phyloP scores from a whole-genome alignment of 257 asterid species.

The Primulina tabacum region DNA sequence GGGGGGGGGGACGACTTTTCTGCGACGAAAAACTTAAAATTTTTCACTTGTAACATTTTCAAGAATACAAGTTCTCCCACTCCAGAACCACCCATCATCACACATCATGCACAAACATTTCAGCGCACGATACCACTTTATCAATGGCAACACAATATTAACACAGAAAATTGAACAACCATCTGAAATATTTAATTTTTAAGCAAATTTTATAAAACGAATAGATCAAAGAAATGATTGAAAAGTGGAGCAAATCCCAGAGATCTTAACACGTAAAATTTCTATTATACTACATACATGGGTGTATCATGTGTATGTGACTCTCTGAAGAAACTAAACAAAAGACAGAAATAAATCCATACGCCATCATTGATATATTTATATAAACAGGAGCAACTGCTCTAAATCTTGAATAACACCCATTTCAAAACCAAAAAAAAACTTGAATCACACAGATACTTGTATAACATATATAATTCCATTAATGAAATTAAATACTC shows the following conservation, averaged over 20 bases:
- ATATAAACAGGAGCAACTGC: not conserved
- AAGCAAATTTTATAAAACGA: not conserved
- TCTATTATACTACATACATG: no score
- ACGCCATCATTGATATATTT: not conserved
- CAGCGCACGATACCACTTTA: not conserved
- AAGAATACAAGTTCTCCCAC: not conserved
- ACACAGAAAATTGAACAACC: not conserved
- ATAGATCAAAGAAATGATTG: not conserved
- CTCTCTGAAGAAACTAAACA: not conserved
- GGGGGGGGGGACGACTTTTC: no score
- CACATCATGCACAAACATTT: not conserved
- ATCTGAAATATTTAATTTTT: not conserved
- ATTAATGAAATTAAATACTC: constrained; percentile 18
- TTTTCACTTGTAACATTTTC: not conserved
- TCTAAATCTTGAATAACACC: not conserved
- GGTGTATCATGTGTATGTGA: no score
- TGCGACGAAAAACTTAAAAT: not conserved
- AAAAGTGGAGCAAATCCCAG: not conserved
- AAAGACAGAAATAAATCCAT: not conserved
- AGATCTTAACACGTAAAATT: not conserved
- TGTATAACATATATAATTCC: no score
- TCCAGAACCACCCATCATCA: not conserved
- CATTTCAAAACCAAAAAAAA: no score
- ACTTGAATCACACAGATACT: no score
- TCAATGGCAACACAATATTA: not conserved